A percentile compares a stretch with the other conserved stretches of the same genome.
Conservation (phyloP, 176 grass and related monocot genomes). For the Otatea glauca region DNA sequence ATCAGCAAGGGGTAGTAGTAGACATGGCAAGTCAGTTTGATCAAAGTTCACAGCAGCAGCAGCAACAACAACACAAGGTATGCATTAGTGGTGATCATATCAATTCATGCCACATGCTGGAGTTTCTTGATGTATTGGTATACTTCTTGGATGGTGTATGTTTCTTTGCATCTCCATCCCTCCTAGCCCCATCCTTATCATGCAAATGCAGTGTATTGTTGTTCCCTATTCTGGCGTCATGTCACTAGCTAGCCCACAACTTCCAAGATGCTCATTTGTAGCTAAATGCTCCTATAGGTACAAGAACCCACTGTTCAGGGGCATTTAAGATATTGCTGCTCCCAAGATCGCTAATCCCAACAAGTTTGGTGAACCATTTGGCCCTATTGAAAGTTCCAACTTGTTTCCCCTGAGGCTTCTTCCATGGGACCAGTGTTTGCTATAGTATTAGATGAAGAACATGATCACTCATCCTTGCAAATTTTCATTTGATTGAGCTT, state of each 20-base stretch:
- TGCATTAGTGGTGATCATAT: not conserved
- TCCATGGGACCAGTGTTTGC: not conserved
- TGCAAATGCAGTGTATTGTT: conserved; percentile 18
- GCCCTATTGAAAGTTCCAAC: conserved; percentile 6
- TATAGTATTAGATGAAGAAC: not conserved
- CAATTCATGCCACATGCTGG: not conserved
- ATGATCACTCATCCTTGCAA: not conserved
- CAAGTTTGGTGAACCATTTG: conserved; percentile 46
- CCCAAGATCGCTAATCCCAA: conserved; percentile 56
- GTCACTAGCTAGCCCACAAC: conserved; percentile 46
- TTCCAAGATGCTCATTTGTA: conserved; percentile 55
- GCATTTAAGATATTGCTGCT: conserved; percentile 52
- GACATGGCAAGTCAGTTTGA: conserved; percentile 47
- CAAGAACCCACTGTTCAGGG: conserved; percentile 25
- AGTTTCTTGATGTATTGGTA: conserved; percentile 1
- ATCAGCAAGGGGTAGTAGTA: conserved; percentile 32
- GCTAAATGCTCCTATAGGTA: conserved; percentile 37
- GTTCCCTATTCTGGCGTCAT: conserved; percentile 40
- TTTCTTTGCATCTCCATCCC: conserved; percentile 36
- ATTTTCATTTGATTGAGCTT: not conserved
- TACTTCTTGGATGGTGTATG: not conserved
- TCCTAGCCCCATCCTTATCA: conserved; percentile 24
- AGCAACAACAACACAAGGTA: conserved; percentile 47
- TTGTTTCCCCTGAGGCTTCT: conserved; percentile 11
- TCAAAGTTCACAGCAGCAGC: conserved; percentile 41